phyloP scores from a whole-genome alignment of 176 grass and related monocot species.

The Phoenix roebelenii region DNA sequence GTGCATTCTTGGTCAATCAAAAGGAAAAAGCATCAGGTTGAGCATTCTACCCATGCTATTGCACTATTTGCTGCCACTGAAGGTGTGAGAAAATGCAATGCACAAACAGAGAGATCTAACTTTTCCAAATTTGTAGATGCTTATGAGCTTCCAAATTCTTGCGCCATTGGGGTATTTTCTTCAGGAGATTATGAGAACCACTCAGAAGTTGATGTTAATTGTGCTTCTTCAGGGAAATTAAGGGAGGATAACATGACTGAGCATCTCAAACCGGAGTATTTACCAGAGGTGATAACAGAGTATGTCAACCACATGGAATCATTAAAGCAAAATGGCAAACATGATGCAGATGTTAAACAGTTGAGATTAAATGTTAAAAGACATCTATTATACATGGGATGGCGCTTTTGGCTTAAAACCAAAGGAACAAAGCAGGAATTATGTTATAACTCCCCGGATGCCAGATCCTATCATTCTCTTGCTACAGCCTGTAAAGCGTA shows the following conservation, averaged over 20 bases:
- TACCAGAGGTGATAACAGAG: constrained; percentile 27
- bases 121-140: too few species aligned
- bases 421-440: constrained; percentile 22
- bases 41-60: too few species aligned
- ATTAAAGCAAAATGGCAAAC: constrained; percentile 6
- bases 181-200: neutral
- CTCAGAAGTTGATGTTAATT: neutral
- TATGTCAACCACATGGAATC: constrained; percentile 40
- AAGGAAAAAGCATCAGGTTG: too few species aligned
- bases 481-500: constrained; percentile 49
- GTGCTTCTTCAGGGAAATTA: neutral
- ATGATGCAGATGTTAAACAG: constrained; percentile 10
- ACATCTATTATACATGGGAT: constrained; percentile 48
- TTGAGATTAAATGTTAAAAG: constrained; percentile 45
- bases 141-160: too few species aligned
- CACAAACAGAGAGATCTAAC: too few species aligned
- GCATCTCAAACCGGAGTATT: constrained; percentile 7
- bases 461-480: constrained; percentile 45
- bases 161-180: too few species aligned
- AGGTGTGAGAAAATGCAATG: too few species aligned
- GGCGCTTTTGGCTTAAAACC: constrained; percentile 22
- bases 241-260: neutral
- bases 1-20: too few species aligned
- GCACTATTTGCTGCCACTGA: too few species aligned
- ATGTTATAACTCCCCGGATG: constrained; percentile 30